Percentiles rank a stretch among this genome's conserved stretches.
Evolutionary conservation across 2,329 filamentous ascomycete species (phyloP).

Genomic region (Colletotrichum sp.): DNA sequence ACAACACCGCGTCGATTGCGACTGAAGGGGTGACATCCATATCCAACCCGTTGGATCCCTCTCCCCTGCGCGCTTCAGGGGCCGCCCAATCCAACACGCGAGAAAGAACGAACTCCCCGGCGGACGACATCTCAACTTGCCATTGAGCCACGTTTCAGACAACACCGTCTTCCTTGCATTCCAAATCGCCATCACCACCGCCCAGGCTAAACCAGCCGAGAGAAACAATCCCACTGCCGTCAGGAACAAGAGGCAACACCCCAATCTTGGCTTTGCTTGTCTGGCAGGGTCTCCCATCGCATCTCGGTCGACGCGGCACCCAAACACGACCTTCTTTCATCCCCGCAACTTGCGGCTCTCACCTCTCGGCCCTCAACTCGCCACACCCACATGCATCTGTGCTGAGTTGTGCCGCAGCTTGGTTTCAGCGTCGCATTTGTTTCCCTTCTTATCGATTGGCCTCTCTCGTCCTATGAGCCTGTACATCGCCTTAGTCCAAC

Average conservation of each 20-base stretch:
- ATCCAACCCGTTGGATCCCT: neutral
- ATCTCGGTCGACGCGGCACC: neutral
- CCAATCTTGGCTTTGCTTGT: neutral
- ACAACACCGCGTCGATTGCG: neutral
- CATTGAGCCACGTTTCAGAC: conserved; percentile 16
- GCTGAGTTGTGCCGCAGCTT: conserved; percentile 21
- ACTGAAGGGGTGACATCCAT: neutral
- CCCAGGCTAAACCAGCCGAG: neutral
- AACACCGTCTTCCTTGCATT: neutral
- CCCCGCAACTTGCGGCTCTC: conserved; percentile 9
- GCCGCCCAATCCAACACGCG: neutral
- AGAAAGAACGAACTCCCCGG: neutral
- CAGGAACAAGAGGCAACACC: conserved; percentile 2
- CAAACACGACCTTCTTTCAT: neutral
- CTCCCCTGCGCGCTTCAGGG: neutral
- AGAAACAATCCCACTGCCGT: neutral
- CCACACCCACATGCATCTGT: conserved; percentile 20
- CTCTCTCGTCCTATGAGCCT: conserved; percentile 7
- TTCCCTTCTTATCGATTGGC: conserved; percentile 10
- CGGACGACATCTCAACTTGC: conserved; percentile 15
- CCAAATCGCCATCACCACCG: neutral
- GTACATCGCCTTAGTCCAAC: neutral
- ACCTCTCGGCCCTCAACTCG: neutral
- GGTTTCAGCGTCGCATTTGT: conserved; percentile 20
- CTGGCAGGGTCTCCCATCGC: conserved; percentile 15